A percentile compares a stretch with the other conserved stretches of the same genome.
Conservation (phyloP, 371 early-diverging fungal genomes). For the Dichotomocladium elegans region DNA sequence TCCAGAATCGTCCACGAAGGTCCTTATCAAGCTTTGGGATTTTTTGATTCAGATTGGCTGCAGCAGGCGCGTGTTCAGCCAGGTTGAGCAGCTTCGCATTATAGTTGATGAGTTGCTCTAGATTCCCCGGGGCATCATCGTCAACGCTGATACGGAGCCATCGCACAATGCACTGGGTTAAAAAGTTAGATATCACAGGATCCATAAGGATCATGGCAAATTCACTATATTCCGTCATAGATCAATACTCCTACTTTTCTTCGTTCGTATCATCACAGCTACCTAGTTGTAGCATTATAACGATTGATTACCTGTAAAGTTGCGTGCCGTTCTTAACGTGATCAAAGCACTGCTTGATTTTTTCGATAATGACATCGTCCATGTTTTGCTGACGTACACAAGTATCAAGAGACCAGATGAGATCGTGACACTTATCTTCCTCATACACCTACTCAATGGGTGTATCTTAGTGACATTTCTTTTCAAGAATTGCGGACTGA, state of each 20-base stretch:
- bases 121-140: conserved; percentile 19
- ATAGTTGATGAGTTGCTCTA: conserved; percentile 40
- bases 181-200: conserved; percentile 54
- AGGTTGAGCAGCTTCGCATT: conserved; percentile 54
- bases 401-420: conserved; percentile 68
- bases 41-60: conserved; percentile 15
- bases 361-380: conserved; percentile 61
- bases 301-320: conserved; percentile 68
- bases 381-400: conserved; percentile 61
- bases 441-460: conserved; percentile 50
- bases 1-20: conserved; percentile 29
- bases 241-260: no score
- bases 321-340: conserved; percentile 44
- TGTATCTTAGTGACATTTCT: no score
- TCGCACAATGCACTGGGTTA: conserved; percentile 34
- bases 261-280: no score
- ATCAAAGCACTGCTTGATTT: conserved; percentile 67
- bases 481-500: no score
- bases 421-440: conserved; percentile 54
- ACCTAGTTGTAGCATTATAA: no score
- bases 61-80: conserved; percentile 48
- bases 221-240: no score
- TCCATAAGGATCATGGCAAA: conserved; percentile 62
- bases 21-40: conserved; percentile 39
- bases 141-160: conserved; percentile 36